phyloP scores from a whole-genome alignment of 257 asterid genomes.

The Solanum boliviense region DNA sequence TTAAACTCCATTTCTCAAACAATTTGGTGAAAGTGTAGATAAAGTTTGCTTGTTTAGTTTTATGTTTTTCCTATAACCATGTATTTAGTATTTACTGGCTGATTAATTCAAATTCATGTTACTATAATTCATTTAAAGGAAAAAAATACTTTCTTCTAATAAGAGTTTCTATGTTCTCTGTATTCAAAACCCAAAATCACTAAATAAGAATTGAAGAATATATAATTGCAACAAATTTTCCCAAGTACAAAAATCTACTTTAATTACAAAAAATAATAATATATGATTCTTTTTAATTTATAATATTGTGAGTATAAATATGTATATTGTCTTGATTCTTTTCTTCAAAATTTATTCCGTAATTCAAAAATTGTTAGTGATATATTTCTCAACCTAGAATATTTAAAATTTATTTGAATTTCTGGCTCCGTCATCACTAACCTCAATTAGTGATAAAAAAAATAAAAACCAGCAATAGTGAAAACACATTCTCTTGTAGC shows the following conservation, averaged over 20 bases:
- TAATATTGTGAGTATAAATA: background rate
- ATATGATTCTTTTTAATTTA: no score
- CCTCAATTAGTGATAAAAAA: background rate
- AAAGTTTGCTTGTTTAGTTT: background rate
- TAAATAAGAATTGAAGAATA: background rate
- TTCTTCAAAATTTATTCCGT: no score
- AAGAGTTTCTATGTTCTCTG: background rate
- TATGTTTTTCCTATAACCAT: background rate
- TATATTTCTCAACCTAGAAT: rapidly evolving
- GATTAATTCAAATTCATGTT: background rate
- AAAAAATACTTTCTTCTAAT: background rate
- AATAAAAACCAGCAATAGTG: no score
- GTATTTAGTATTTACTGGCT: rapidly evolving
- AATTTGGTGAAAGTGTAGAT: background rate
- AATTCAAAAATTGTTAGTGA: no score
- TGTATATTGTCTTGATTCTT: no score
- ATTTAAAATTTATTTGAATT: background rate
- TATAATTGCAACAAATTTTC: no score
- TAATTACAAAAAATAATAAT: no score
- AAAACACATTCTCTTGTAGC: background rate
- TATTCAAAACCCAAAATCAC: background rate
- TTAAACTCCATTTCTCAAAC: background rate
- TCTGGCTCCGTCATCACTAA: background rate
- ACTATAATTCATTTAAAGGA: background rate
- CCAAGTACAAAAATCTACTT: background rate